Evolutionary conservation across 139 green algal genomes (phyloP).

Genomic region (Astrephomene gubernaculifera): DNA sequence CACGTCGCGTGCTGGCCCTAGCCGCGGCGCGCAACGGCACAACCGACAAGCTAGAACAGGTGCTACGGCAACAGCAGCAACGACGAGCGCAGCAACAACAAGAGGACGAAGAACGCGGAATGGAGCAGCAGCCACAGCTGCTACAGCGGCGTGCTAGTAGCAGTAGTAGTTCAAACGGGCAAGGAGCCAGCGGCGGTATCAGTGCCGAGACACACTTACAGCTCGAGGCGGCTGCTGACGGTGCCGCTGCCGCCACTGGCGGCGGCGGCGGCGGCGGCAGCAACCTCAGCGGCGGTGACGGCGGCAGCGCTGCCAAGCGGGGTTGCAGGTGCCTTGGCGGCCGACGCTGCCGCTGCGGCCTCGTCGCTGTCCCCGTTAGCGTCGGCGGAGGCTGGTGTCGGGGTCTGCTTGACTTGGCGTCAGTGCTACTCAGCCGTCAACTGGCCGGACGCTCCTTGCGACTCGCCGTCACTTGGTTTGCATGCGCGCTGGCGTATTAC

Average conservation of each 20-base stretch:
- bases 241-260: not conserved
- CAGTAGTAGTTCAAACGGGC: too few species aligned
- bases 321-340: not conserved
- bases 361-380: not conserved
- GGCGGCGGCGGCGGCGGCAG: too few species aligned
- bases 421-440: not conserved
- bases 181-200: not conserved
- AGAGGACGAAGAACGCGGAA: not conserved
- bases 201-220: not conserved
- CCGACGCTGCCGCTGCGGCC: not conserved
- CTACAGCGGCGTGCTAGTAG: too few species aligned
- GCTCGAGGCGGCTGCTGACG: not conserved
- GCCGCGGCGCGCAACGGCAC: slow-evolving; percentile 9
- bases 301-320: too few species aligned
- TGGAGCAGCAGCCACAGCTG: too few species aligned
- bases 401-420: not conserved
- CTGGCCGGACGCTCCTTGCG: not conserved
- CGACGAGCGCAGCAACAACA: too few species aligned
- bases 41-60: not conserved
- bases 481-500: slow-evolving; percentile 82
- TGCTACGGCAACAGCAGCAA: not conserved
- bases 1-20: not conserved
- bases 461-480: slow-evolving; percentile 78
- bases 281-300: not conserved
- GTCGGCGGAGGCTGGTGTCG: not conserved